phyloP scores from a whole-genome alignment of 768 basidiomycete genomes.

The Clavulina sp. region DNA sequence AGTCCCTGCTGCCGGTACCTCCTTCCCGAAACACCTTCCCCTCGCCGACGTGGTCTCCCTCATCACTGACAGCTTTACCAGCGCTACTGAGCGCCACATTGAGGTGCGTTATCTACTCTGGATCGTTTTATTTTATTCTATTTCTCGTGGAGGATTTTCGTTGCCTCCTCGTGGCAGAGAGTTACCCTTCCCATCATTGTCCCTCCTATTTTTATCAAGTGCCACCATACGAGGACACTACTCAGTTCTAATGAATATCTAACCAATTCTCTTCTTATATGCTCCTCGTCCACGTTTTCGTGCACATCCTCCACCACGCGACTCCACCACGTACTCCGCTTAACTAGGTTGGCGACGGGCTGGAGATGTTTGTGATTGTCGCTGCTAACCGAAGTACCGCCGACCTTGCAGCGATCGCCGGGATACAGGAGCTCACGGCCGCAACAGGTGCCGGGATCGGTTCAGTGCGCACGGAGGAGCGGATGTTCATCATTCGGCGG shows the following conservation, averaged over 20 bases:
- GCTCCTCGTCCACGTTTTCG: too few species aligned
- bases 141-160: background rate
- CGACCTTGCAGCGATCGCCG: constrained; percentile 38
- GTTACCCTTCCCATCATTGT: constrained; percentile 4
- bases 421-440: constrained; percentile 42
- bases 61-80: constrained; percentile 91
- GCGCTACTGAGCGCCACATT: constrained; percentile 96
- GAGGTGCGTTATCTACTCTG: constrained; percentile 49
- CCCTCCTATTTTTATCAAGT: constrained; percentile 4
- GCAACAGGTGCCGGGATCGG: constrained; percentile 4
- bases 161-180: background rate
- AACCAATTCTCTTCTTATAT: too few species aligned
- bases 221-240: too few species aligned
- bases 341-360: constrained; percentile 75
- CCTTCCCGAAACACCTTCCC: constrained; percentile 68
- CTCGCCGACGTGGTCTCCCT: constrained; percentile 63
- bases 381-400: background rate
- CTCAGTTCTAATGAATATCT: too few species aligned
- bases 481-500: constrained; percentile 55
- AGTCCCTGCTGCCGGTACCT: constrained; percentile 45
- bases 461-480: constrained; percentile 25
- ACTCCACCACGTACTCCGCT: too few species aligned
- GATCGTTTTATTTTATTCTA: background rate
- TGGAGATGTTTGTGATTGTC: constrained; percentile 72
- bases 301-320: too few species aligned